Conservation (phyloP, 331 rosid genomes). For the Quercus lobata region DNA sequence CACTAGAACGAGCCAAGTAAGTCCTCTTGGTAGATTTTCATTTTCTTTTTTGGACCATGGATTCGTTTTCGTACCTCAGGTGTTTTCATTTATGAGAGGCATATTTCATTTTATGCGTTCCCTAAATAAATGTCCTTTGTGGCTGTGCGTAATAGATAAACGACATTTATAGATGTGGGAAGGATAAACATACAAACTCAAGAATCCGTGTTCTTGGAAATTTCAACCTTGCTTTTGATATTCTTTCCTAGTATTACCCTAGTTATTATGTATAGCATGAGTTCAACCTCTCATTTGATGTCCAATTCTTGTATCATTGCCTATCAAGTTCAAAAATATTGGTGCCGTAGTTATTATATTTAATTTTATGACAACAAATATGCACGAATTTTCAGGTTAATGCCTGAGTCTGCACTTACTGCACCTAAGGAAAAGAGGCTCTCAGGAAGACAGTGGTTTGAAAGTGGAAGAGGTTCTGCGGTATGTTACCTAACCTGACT, state of each 20-base stretch:
- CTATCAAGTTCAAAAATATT: too few relatives aligned
- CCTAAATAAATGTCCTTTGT: not conserved
- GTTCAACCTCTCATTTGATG: too few relatives aligned
- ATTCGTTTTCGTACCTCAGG: not conserved
- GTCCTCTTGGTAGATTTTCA: constrained; percentile 27
- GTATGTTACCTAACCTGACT: constrained; percentile 30
- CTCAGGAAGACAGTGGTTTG: constrained; percentile 96
- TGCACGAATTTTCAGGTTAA: constrained; percentile 58
- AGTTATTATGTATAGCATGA: not conserved
- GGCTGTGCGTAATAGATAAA: not conserved
- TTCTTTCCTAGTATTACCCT: not conserved
- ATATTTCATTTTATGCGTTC: not conserved
- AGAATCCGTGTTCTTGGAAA: not conserved
- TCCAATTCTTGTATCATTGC: too few relatives aligned
- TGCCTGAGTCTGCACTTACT: constrained; percentile 91
- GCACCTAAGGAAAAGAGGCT: constrained; percentile 93
- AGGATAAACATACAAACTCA: not conserved
- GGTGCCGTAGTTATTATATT: too few relatives aligned
- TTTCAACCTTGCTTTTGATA: not conserved
- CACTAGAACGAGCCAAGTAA: constrained; percentile 99
- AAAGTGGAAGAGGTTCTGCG: constrained; percentile 76
- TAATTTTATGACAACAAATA: not conserved
- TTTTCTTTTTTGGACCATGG: not conserved
- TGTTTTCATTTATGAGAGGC: not conserved
- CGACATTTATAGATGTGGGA: not conserved